Base-by-base conservation (phyloP, 768 basidiomycete species). In the Trametopsis cervina region DNA sequence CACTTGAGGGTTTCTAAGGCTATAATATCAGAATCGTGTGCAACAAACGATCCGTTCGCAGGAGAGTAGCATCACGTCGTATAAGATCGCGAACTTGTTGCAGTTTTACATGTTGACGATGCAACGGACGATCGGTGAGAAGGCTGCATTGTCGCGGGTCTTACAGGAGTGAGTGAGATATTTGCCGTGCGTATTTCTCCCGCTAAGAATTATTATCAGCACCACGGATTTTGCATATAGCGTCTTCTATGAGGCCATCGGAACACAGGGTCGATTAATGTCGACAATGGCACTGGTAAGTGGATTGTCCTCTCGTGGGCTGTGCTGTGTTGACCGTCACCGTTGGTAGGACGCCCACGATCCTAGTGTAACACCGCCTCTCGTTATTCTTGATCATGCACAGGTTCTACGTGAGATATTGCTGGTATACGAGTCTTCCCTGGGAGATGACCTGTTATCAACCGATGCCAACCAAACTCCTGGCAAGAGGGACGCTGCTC, bases 41-140 rank as follows among this genome's bases (percentile, higher is more conserved):
- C 81, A 89, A 58, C 93, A 98, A 63, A 96, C 93, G 2, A 80
- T 96, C 25, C 80, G 86, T 37, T 89, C 86, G 0, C 95, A 99
- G 61, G 95, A 97, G 65, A 93, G 89, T 56, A 84, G 86, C 50
- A 91, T 98, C 50, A 79, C 85, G 39, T 81, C 88, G 0, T 99
- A 92, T 70, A 93, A 90, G 63, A 83, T 98, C 44, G 85, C 91
- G 40, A 97, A 95, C 57, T 71, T 98, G n/a, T 66, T 99, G 7
- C 90, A 95, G 55, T 99, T 98, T 61, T 99, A 98, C 63, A 70
- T 84, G 60, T 65, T 92, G 25, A 97, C 93, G 4, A 96, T 99
- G 92, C 76, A 80, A 42, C 76, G 90, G 41, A 97, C 94, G 1
- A 84, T 97, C 37, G 96, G 96, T 0, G 74, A 78, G n/a, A 71